These are phyloP conservation scores for Tetrahymena thermophila DNA, from an alignment of 73 alveolate species.

Conservation along the genomic window DNA sequence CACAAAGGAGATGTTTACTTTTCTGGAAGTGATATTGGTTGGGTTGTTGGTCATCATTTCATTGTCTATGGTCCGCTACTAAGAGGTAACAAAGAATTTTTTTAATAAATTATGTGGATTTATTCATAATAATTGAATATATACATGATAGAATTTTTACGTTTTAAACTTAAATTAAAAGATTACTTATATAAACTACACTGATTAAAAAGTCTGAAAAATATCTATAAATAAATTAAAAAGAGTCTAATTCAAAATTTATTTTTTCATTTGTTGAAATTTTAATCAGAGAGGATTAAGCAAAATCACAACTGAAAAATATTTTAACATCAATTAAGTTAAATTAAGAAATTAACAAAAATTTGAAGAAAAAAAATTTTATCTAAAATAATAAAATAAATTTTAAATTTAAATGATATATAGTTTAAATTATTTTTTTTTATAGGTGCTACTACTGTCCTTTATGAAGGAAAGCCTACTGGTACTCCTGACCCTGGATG, in stretches of 20 bases:
- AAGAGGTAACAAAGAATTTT: slow-evolving; percentile 1
- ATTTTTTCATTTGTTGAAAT: no score
- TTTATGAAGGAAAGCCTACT: slow-evolving; percentile 99
- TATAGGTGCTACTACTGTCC: slow-evolving; percentile 89
- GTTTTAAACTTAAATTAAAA: not conserved
- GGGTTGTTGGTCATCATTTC: slow-evolving; percentile 99
- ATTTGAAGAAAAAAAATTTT: not conserved
- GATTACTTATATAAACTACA: not conserved
- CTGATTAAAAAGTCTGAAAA: not conserved
- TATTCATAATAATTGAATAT: not conserved
- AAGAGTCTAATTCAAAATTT: not conserved
- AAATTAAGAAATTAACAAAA: no score
- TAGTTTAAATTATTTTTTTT: not conserved
- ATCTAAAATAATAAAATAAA: not conserved
- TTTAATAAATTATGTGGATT: not conserved
- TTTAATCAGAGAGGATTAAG: no score
- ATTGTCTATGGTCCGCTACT: slow-evolving; percentile 98
- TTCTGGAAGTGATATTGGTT: slow-evolving; percentile 98
- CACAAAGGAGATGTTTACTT: slow-evolving; percentile 82
- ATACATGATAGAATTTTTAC: not conserved
- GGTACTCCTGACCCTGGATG: slow-evolving; percentile 92
- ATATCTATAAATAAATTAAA: no score
- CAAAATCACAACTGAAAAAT: no score
- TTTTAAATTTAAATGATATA: not conserved
- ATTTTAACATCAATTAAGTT: no score